Conservation (phyloP, 495 filamentous ascomycete species). For the Neurospora sp. region DNA sequence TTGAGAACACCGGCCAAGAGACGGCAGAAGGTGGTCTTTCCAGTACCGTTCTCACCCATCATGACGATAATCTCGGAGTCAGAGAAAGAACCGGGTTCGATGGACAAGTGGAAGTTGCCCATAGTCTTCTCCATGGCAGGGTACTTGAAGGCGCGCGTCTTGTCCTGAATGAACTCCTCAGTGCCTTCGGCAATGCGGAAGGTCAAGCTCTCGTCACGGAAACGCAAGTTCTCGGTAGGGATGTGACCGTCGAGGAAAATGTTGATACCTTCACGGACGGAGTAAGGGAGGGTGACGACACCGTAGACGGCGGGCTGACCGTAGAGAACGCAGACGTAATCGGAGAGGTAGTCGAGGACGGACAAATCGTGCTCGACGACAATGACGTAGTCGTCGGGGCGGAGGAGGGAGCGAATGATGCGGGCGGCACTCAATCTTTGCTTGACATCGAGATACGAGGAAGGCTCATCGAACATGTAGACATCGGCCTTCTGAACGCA, state of each 20-base stretch:
- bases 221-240: constrained; percentile 95
- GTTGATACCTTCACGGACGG: constrained; percentile 98
- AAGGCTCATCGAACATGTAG: constrained; percentile 99
- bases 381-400: constrained; percentile 89
- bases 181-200: constrained; percentile 91
- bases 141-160: constrained; percentile 74
- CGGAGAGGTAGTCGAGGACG: constrained; percentile 93
- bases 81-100: constrained; percentile 81
- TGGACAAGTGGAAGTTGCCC: constrained; percentile 72
- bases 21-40: constrained; percentile 93
- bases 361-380: constrained; percentile 98
- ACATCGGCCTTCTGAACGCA: constrained; percentile 96
- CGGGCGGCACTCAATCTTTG: constrained; percentile 87
- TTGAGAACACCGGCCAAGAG: constrained; percentile 89
- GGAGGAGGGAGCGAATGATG: constrained; percentile 80
- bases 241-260: constrained; percentile 98
- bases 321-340: constrained; percentile 96
- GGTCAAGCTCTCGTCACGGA: constrained; percentile 91
- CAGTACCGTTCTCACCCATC: constrained; percentile 97
- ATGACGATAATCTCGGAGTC: constrained; percentile 98
- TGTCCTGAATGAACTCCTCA: constrained; percentile 84
- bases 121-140: constrained; percentile 90
- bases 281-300: constrained; percentile 94
- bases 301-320: constrained; percentile 91
- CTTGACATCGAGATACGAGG: constrained; percentile 95